phyloP scores from a whole-genome alignment of 805 yeast species.

The Hyphopichia homilentoma region DNA sequence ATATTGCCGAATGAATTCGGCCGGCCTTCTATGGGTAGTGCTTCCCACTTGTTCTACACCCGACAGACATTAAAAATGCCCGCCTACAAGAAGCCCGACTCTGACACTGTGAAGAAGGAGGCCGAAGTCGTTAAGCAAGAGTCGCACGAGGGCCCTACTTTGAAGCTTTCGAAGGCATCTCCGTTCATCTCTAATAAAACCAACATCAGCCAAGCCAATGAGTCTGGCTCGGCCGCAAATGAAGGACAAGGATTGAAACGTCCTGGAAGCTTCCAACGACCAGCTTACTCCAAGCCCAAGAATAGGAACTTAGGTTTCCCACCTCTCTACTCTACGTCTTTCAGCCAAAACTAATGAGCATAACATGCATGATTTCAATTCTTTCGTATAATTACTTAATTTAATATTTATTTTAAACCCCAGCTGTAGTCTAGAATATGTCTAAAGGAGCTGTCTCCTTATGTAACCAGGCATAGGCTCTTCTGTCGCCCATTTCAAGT shows the following conservation, averaged over 20 bases:
- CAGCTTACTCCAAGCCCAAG: constrained; percentile 13
- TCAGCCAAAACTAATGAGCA: constrained; percentile 5
- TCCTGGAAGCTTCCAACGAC: constrained; percentile 35
- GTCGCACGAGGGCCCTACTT: constrained; percentile 11
- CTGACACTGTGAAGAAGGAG: neutral
- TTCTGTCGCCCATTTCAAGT: constrained; percentile 50
- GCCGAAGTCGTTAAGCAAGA: constrained; percentile 1
- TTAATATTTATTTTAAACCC: neutral
- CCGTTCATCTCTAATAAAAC: constrained; percentile 30
- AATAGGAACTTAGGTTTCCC: constrained; percentile 22
- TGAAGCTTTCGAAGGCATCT: constrained; percentile 17
- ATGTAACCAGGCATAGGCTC: constrained; percentile 67
- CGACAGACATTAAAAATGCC: constrained; percentile 20
- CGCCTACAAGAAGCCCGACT: constrained; percentile 17
- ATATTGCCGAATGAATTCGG: neutral
- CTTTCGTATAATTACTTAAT: constrained; percentile 1
- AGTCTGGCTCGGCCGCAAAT: constrained; percentile 1
- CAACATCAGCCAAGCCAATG: constrained; percentile 1
- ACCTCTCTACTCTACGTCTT: constrained; percentile 20
- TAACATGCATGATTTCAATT: constrained; percentile 1
- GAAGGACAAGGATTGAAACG: constrained; percentile 17
- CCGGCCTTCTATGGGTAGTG: constrained; percentile 5
- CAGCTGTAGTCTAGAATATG: too few species aligned
- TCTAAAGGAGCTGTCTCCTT: constrained; percentile 62
- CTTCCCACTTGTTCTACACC: constrained; percentile 9